Conservation (phyloP, 1,139 yeast species). For the Candida pseudoviswanathii region DNA sequence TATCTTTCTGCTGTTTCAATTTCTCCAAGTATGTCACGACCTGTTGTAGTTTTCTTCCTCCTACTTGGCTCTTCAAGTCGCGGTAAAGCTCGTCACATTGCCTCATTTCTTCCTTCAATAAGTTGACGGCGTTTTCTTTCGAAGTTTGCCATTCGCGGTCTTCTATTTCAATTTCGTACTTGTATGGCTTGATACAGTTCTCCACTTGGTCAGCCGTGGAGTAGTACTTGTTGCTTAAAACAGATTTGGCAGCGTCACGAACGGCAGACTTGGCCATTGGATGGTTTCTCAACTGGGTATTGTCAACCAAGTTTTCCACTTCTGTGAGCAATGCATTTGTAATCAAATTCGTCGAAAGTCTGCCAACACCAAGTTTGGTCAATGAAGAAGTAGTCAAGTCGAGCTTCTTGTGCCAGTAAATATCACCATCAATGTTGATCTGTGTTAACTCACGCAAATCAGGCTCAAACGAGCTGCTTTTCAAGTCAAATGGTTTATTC, state of each 20-base stretch:
- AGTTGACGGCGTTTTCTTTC: conserved; percentile 70
- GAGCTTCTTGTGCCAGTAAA: conserved; percentile 85
- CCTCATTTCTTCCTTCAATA: conserved; percentile 80
- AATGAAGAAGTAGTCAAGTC: conserved; percentile 82
- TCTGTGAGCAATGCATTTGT: conserved; percentile 81
- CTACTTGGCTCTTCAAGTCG: conserved; percentile 69
- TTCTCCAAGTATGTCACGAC: conserved; percentile 74
- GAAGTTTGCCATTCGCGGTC: conserved; percentile 91
- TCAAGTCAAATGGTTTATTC: conserved; percentile 61
- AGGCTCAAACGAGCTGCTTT: conserved; percentile 39
- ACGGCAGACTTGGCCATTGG: conserved; percentile 83
- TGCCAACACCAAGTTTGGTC: conserved; percentile 91
- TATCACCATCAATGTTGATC: conserved; percentile 61
- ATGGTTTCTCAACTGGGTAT: conserved; percentile 78
- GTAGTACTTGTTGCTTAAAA: conserved; percentile 74
- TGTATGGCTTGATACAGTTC: conserved; percentile 95
- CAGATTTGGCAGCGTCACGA: conserved; percentile 80
- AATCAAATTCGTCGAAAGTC: conserved; percentile 80
- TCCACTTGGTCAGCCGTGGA: conserved; percentile 98
- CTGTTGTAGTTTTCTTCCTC: conserved; percentile 80
- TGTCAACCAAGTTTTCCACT: conserved; percentile 69
- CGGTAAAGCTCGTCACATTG: conserved; percentile 75
- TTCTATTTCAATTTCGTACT: conserved; percentile 94
- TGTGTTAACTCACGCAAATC: conserved; percentile 54
- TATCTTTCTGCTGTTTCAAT: conserved; percentile 47